Base-by-base conservation (phyloP, 1,284 basidiomycete species). In the Ceratobasidium sp. region DNA sequence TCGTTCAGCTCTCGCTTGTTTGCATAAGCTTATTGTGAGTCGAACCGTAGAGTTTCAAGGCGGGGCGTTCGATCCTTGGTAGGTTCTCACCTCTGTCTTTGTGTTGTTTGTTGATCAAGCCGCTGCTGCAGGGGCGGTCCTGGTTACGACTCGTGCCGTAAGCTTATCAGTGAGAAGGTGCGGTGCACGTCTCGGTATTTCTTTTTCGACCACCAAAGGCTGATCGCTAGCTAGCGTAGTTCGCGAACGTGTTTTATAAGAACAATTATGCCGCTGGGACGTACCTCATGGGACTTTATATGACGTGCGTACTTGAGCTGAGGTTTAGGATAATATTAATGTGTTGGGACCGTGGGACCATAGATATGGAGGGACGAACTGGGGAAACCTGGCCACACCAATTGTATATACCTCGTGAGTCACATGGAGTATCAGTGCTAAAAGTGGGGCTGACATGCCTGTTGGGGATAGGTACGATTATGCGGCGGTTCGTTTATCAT, bases 401-500 rank as follows among this genome's bases (percentile, higher is more conserved):
- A 82, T 82, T 0, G 83, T 84, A n/a, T 84, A 83, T 76, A 83
- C 84, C 0, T 84, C 82, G 73, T 86, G 83, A 76, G 84, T 79
- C 80, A 78, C 4, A 13, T 9, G 13, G 9, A 13, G 16, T 7
- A 4, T 28, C 11, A 57, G 18, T 57, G 30, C 9, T 26, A 26
- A 52, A 7, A 6, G 16, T 6, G 9, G 14, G 3, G 23, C n/a
- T 52, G 14, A 23, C 21, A 2, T 13, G 21, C n/a, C 11, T 14
- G 30, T 46, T 44, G 43, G 43, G 11, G 43, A 18, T 11, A 38
- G 30, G 38, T 59, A 26, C n/a, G 46, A 72, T n/a, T 44, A 28
- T 11, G 55, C 28, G 7, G 28, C 55, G 54, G 54, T 57, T n/a
- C 2, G 54, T 57, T n/a, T 13, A 11, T 32, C 28, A n/a, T 57